Evolutionary conservation across 768 basidiomycete species (phyloP).

Genomic region (Tremella mesenterica): DNA sequence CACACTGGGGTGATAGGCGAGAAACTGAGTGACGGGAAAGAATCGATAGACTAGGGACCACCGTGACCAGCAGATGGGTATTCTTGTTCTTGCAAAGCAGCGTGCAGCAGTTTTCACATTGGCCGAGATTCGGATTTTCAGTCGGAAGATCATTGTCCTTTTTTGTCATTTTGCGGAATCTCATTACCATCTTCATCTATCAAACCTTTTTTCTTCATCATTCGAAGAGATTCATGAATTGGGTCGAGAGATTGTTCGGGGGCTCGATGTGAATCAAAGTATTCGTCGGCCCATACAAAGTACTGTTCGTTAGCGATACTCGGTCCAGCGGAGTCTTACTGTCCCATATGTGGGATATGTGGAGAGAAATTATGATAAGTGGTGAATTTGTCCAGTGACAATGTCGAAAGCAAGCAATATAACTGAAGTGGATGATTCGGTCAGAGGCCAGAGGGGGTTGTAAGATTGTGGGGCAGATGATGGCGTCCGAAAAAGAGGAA

Average conservation of each 20-base stretch:
- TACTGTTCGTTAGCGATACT: constrained; percentile 52
- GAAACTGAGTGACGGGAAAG: no score
- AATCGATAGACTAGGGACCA: no score
- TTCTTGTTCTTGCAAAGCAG: not conserved
- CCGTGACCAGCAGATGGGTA: no score
- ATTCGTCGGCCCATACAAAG: constrained; percentile 88
- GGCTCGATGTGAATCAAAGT: constrained; percentile 76
- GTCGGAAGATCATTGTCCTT: not conserved
- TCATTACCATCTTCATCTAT: constrained; percentile 30
- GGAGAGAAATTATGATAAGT: not conserved
- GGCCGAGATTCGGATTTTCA: no score
- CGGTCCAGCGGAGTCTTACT: not conserved
- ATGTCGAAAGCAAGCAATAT: not conserved
- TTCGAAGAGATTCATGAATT: constrained; percentile 46
- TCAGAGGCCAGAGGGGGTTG: constrained; percentile 3
- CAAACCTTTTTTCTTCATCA: constrained; percentile 53
- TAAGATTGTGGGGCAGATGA: not conserved
- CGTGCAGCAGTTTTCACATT: not conserved
- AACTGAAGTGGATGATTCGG: not conserved
- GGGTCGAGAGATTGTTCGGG: constrained; percentile 79
- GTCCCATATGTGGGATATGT: not conserved
- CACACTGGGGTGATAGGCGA: no score
- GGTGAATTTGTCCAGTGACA: no score
- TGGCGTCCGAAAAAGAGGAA: not conserved
- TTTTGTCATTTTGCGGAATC: constrained; percentile 16